Evolutionary conservation across 73 alveolate species (phyloP).

Genomic region (Paraurostyla sp.): DNA sequence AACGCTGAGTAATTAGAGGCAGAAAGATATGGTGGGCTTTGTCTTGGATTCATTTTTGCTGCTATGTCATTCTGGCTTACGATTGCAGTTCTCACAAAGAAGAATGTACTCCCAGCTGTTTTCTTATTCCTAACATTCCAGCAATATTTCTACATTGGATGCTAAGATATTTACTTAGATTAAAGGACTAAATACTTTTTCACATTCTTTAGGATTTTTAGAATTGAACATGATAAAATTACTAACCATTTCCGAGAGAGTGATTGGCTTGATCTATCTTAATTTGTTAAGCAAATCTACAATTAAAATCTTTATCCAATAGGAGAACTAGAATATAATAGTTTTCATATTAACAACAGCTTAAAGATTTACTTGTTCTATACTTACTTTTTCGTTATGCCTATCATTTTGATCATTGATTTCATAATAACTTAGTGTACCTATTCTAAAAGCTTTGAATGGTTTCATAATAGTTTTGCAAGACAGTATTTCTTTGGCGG

Average conservation of each 20-base stretch:
- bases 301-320: not conserved
- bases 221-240: slow-evolving; percentile 39
- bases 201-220: slow-evolving; percentile 33
- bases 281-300: not conserved
- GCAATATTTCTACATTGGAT: slow-evolving; percentile 14
- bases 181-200: slow-evolving; percentile 16
- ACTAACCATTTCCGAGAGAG: not conserved
- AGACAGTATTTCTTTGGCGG: slow-evolving; percentile 43
- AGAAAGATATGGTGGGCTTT: not conserved
- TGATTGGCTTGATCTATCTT: not conserved
- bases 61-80: slow-evolving; percentile 33
- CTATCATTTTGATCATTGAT: not conserved
- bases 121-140: not conserved
- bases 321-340: not conserved
- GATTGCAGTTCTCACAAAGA: not conserved
- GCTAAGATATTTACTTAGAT: slow-evolving; percentile 20
- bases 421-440: slow-evolving; percentile 34
- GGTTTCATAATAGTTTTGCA: not conserved
- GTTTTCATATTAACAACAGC: slow-evolving; percentile 2
- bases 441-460: not conserved
- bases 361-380: not conserved
- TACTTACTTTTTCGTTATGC: slow-evolving; percentile 21
- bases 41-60: slow-evolving; percentile 1
- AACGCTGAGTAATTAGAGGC: not conserved
- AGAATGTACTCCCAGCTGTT: slow-evolving; percentile 14